Base-by-base conservation (phyloP, 495 filamentous ascomycete species). In the Penicillium simplicissimum region DNA sequence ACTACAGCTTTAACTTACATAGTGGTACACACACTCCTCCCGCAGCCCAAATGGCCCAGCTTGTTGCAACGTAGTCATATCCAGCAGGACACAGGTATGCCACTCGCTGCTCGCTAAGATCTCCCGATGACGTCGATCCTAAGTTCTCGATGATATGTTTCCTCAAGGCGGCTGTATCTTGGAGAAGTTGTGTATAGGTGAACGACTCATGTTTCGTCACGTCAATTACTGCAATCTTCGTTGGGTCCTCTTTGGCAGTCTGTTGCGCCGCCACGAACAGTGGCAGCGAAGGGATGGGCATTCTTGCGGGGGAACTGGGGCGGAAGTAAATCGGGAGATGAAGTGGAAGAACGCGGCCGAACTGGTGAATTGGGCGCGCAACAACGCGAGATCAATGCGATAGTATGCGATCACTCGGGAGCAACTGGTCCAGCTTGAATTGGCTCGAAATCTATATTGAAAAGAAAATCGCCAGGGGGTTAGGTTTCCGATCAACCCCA, bases 61-160 rank as follows among this genome's bases (percentile, higher is more conserved):
- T 81, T 76, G 79, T 87, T 85, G 90, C 93, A 71, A 96, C 90
- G 84, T 95, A 96, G 73, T 96, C 90, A 74, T 96, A 97, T 62
- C 90, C 88, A 75, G 96, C 96, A 74, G 95, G 91, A 56, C 90
- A 83, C 59, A 97, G 74, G 71, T 95, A 92, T 1, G 91, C 89
- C 66, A 96, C 82, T 62, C 93, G 81, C 69, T 90, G 84, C 57
- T 92, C 92, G 25, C 88, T 81, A 56, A 94, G 75, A 55, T 88
- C 80, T 14, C 70, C 71, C 38, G 72, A 76, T 25, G 80, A 77
- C 7, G 79, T 73, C 14, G 75, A 59, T 8, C 63, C 55, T 42
- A 79, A 64, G 14, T 81, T 72, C 55, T 81, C 79, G 31, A 86
- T 73, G 64, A 96, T 81, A 60, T 76, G 78, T 58, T 90, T 82